Evolutionary conservation across 2,329 filamentous ascomycete genomes (phyloP).

Genomic region (Lecanosticta acicola): DNA sequence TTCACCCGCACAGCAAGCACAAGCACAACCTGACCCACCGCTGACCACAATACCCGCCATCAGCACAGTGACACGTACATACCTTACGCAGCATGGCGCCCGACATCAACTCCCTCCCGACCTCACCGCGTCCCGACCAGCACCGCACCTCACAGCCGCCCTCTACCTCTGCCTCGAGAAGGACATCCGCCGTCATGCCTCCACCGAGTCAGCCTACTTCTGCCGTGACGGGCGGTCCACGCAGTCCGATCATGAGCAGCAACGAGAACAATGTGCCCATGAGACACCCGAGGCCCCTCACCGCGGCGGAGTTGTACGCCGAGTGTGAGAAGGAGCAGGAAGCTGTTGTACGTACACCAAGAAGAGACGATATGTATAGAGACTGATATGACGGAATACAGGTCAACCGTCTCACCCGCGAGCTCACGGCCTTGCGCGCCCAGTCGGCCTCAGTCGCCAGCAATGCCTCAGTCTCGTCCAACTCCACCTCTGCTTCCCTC

Average conservation of each 20-base stretch:
- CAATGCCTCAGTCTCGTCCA: slow-evolving; percentile 49
- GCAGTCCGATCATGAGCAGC: slow-evolving; percentile 20
- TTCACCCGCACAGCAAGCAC: no score
- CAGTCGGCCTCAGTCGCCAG: slow-evolving; percentile 58
- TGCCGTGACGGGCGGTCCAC: slow-evolving; percentile 10
- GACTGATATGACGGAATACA: slow-evolving; percentile 33
- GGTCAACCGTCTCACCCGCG: slow-evolving; percentile 89
- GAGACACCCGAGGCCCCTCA: slow-evolving; percentile 80
- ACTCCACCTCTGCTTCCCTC: slow-evolving; percentile 44
- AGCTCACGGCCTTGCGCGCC: slow-evolving; percentile 75
- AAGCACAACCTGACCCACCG: no score
- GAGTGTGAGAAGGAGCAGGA: slow-evolving; percentile 95
- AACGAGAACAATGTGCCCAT: slow-evolving; percentile 50
- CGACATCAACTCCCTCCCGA: slow-evolving; percentile 43
- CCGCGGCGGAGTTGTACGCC: slow-evolving; percentile 79
- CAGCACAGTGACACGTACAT: background rate
- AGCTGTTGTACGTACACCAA: slow-evolving; percentile 62
- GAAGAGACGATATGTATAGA: background rate
- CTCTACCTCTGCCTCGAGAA: slow-evolving; percentile 17
- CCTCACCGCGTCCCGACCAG: slow-evolving; percentile 34
- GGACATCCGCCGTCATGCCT: slow-evolving; percentile 20
- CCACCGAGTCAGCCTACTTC: slow-evolving; percentile 25
- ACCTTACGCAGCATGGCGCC: slow-evolving; percentile 39
- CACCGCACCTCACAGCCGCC: slow-evolving; percentile 22
- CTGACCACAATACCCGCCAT: background rate